Evolutionary conservation across 2,329 filamentous ascomycete species (phyloP).

Genomic region (Pseudogymnoascus sp.): DNA sequence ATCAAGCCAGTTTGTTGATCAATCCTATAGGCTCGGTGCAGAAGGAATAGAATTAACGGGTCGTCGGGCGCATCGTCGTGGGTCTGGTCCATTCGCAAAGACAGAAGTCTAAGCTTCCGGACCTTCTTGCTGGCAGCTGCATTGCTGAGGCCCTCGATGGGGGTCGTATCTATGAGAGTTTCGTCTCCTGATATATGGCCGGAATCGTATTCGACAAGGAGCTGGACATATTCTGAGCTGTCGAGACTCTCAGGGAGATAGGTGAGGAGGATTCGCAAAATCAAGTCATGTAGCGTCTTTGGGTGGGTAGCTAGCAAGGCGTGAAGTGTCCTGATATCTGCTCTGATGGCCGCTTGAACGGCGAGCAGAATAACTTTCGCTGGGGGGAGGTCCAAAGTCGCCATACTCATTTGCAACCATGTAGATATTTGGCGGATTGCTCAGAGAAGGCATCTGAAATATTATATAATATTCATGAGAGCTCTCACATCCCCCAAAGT

Average conservation of each 20-base stretch:
- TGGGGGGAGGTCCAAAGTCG: constrained; percentile 47
- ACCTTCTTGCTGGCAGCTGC: constrained; percentile 57
- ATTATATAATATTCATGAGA: constrained; percentile 16
- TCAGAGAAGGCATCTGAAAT: constrained; percentile 22
- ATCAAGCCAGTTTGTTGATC: constrained; percentile 68
- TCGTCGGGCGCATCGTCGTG: constrained; percentile 46
- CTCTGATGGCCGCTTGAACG: constrained; percentile 59
- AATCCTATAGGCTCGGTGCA: constrained; percentile 61
- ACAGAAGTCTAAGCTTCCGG: constrained; percentile 55
- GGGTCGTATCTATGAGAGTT: constrained; percentile 44
- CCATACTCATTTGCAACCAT: constrained; percentile 18
- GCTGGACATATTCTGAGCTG: constrained; percentile 54
- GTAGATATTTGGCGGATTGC: constrained; percentile 13
- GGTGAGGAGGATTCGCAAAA: constrained; percentile 68
- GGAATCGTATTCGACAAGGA: constrained; percentile 49
- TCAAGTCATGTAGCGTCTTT: constrained; percentile 55
- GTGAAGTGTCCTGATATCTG: constrained; percentile 57
- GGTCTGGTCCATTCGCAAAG: constrained; percentile 46
- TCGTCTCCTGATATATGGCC: constrained; percentile 30
- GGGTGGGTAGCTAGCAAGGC: constrained; percentile 51
- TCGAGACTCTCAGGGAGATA: constrained; percentile 67
- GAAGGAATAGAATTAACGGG: constrained; percentile 55
- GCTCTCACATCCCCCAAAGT: constrained; percentile 11
- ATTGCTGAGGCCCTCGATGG: constrained; percentile 54
- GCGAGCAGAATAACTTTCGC: constrained; percentile 68